Base-by-base conservation (phyloP, 176 grass and related monocot genomes). In the Cymbopogon citratus region DNA sequence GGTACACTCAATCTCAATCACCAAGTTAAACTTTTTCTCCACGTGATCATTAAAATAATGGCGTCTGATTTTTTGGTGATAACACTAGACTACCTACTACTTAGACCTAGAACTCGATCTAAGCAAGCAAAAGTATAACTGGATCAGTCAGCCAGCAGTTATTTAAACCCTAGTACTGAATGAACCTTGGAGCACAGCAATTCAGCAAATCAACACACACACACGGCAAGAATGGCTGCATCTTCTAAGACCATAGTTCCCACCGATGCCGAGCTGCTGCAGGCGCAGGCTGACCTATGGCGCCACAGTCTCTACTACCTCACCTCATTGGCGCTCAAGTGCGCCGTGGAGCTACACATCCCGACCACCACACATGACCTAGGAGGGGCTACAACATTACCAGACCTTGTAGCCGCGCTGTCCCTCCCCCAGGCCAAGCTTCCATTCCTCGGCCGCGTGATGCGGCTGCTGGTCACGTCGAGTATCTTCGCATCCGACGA, bases 391-490 rank as follows among this genome's bases (percentile, higher is more conserved):
- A 5, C 63, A 14, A 19, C 63, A 3, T 7, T 80, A 1, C 31
- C 46, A 2, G 38, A 66, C 7, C 23, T 89, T 0, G 18, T 71
- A 2, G 4, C 75, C 3, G 3, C 73, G 9, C 61, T 87, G 4
- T 69, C 74, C 13, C 25, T 83, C 8, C 75, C 84, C 7, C 0
- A 46, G 9, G 1, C 35, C 8, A 79, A 62, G 29, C 61, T 72
- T 28, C 48, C 75, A 3, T 54, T 24, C 48, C 77, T 87, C 14
- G 19, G 18, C 6, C 84, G 85, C 63, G 4, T 91, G 1, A 79
- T 91, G 84, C 75, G 85, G 61, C 0, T 80, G 15, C 36, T 87
- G 45, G 72, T 62, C 28, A 63, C 64, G 1, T 24, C 52, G 14
- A 33, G 31, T 11, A 21, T 76, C 72, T 73, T 82, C 19, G 13